phyloP scores from a whole-genome alignment of 805 yeast genomes.

The Diddensiella transvaalensis region DNA sequence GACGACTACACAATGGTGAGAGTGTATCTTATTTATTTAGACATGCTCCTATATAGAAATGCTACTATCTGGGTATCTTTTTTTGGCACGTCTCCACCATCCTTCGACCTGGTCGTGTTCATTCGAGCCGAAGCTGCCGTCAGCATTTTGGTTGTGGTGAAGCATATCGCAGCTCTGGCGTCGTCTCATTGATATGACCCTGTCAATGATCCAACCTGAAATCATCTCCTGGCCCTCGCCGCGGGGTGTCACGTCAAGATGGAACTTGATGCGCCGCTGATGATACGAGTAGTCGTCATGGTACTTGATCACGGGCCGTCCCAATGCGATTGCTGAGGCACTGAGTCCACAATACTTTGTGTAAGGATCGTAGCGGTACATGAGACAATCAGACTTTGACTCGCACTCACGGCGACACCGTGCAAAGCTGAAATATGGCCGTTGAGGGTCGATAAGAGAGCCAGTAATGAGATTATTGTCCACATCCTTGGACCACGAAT shows the following conservation, averaged over 20 bases:
- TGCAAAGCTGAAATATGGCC: constrained; percentile 22
- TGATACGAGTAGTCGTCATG: constrained; percentile 13
- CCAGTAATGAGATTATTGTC: constrained; percentile 2
- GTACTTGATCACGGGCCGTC: constrained; percentile 25
- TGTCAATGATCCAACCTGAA: constrained; percentile 29
- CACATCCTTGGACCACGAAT: constrained; percentile 13
- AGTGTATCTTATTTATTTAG: constrained; percentile 84
- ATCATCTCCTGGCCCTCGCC: constrained; percentile 20
- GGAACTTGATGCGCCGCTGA: constrained; percentile 14
- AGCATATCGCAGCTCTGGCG: constrained; percentile 26
- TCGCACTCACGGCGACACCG: constrained; percentile 26
- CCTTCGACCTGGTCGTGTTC: constrained; percentile 30
- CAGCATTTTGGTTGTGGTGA: constrained; percentile 18
- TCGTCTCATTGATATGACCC: constrained; percentile 27
- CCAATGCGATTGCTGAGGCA: constrained; percentile 25
- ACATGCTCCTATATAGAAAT: constrained; percentile 47
- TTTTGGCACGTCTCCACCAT: constrained; percentile 30
- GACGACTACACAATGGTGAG: constrained; percentile 96
- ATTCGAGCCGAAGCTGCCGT: constrained; percentile 26
- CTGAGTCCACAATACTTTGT: constrained; percentile 30
- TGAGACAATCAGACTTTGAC: constrained; percentile 23
- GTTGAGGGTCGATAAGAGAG: constrained; percentile 1
- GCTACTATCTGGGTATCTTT: constrained; percentile 13
- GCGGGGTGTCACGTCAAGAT: not conserved
- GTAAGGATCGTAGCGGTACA: constrained; percentile 27